These are phyloP conservation scores for Calonectria hongkongensis DNA, from an alignment of 2,329 filamentous ascomycete species.

Conservation along the genomic window DNA sequence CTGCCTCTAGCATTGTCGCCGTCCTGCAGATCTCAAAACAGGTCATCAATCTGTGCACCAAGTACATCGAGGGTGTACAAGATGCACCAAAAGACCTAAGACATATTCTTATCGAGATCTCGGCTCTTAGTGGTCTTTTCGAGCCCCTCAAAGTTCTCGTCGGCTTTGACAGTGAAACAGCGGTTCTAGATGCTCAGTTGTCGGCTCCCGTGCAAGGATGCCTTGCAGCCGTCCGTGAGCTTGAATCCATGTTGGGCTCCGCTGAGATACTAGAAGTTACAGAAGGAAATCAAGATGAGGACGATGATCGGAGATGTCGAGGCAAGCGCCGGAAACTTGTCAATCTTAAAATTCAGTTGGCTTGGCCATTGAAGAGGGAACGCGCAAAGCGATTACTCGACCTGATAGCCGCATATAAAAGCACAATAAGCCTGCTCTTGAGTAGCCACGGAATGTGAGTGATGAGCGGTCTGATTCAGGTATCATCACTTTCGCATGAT, in stretches of 20 bases:
- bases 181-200: background rate
- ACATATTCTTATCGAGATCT: constrained; percentile 1
- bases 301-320: background rate
- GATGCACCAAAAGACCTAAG: background rate
- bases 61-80: background rate
- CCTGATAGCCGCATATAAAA: background rate
- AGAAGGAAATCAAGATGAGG: background rate
- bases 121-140: background rate
- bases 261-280: background rate
- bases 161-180: background rate
- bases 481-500: too few species aligned
- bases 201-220: background rate
- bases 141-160: constrained; percentile 1
- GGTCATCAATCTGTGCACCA: background rate
- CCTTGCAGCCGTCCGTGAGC: background rate
- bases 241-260: background rate
- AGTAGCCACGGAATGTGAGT: constrained; percentile 3
- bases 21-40: background rate
- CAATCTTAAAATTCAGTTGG: background rate
- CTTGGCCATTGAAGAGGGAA: constrained; percentile 7
- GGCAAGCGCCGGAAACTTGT: background rate
- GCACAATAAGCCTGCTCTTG: background rate
- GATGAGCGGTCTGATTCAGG: background rate
- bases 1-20: background rate
- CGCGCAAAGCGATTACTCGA: background rate